These are phyloP conservation scores for Leccinum cinnamomeum DNA, from an alignment of 1,284 basidiomycete species.

Conservation along the genomic window DNA sequence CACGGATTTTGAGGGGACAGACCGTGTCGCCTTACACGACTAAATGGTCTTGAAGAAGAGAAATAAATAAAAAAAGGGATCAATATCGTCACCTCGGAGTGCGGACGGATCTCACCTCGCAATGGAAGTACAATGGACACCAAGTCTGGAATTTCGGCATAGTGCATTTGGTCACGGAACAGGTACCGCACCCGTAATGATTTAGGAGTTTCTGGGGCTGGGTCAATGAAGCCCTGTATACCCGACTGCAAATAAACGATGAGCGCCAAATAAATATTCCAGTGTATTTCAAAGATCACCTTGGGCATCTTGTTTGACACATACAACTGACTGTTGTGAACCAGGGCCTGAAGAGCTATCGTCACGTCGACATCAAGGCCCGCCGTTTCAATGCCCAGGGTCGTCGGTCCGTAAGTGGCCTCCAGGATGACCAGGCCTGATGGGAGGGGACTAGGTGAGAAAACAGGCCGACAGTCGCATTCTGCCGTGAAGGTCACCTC, in stretches of 20 bases:
- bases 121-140: conserved; percentile 74
- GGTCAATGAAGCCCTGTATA: conserved; percentile 77
- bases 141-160: conserved; percentile 73
- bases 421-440: conserved; percentile 68
- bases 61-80: conserved; percentile 5
- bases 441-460: conserved; percentile 7
- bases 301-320: conserved; percentile 74
- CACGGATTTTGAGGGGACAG: neutral
- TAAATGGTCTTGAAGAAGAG: conserved; percentile 27
- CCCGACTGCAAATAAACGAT: conserved; percentile 45
- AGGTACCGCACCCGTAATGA: conserved; percentile 71
- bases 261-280: conserved; percentile 16
- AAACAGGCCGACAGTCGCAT: conserved; percentile 3
- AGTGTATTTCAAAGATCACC: conserved; percentile 38
- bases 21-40: conserved; percentile 22
- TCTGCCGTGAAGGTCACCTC: conserved; percentile 28
- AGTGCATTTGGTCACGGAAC: conserved; percentile 75
- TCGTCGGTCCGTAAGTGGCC: conserved; percentile 57
- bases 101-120: conserved; percentile 52
- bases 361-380: conserved; percentile 74
- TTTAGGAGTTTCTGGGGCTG: conserved; percentile 66
- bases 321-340: conserved; percentile 75
- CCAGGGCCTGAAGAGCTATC: conserved; percentile 79
- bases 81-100: conserved; percentile 5
- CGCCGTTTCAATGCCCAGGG: conserved; percentile 45